Conservation (phyloP, 2,329 filamentous ascomycete species). For the Verticillium isaacii region DNA sequence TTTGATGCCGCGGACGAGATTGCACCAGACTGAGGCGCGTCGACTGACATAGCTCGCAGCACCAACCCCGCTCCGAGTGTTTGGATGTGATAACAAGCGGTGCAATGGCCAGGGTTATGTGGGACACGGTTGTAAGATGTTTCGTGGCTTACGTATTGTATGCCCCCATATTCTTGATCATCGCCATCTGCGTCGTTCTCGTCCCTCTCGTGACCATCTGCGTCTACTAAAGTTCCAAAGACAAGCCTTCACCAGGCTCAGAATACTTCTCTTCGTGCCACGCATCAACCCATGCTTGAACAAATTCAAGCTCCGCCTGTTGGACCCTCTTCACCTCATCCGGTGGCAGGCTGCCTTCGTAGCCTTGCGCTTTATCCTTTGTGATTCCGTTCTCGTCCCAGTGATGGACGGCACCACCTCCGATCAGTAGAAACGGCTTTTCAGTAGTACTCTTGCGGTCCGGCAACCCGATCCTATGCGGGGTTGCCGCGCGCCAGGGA, state of each 20-base stretch:
- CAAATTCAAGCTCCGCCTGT: slow-evolving; percentile 52
- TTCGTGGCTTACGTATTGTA: no score
- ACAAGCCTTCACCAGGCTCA: not conserved
- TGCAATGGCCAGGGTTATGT: no score
- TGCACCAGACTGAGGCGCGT: no score
- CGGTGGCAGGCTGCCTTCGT: slow-evolving; percentile 44
- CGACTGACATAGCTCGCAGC: no score
- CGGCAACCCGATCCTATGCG: slow-evolving; percentile 58
- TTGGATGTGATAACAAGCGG: no score
- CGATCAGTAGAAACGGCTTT: slow-evolving; percentile 71
- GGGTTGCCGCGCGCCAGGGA: slow-evolving; percentile 74
- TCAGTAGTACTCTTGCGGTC: slow-evolving; percentile 53
- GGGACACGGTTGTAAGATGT: no score
- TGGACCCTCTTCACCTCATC: slow-evolving; percentile 55
- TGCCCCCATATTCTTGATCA: no score
- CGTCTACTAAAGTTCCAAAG: not conserved
- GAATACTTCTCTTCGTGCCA: slow-evolving; percentile 33
- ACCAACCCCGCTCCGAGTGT: no score
- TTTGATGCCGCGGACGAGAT: no score
- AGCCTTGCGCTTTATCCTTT: slow-evolving; percentile 46
- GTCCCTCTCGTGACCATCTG: no score
- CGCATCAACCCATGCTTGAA: slow-evolving; percentile 62
- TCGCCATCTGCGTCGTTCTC: no score
- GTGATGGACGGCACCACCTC: slow-evolving; percentile 66
- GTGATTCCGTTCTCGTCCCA: slow-evolving; percentile 71